Base-by-base conservation (phyloP, 2,329 filamentous ascomycete species). In the Colletotrichum australisinense region DNA sequence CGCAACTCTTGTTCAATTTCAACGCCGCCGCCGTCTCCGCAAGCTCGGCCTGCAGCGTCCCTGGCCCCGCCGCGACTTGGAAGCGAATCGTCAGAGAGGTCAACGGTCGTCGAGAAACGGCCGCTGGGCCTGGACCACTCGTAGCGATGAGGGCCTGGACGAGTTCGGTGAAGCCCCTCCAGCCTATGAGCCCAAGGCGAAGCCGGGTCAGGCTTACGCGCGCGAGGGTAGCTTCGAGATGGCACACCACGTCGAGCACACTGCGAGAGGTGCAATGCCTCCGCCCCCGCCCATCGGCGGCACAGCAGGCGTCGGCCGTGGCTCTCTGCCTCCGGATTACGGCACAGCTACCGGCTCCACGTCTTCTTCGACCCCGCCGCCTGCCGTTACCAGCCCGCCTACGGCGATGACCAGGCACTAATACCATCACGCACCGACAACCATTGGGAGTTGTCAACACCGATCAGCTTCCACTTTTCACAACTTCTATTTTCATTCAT, bases 101-200 rank as follows among this genome's bases (percentile, higher is more conserved):
- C 70, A 73, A 16, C 66, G 70, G 8, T 65, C 70, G 22, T 71
- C 72, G 26, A 68, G 72, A 24, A 72, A 38, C 16, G 72, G 72
- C 24, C 67, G 72, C 26, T 74, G 72, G 72, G 57, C 56, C 30
- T 80, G 70, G 77, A 76, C 76, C 9, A 76, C 78, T 35, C 77
- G 76, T 14, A 76, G 63, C 64, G 84, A 87, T 58, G 91, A 93
- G 75, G 91, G 91, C 0, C 80, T 93, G 69, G 87, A 93, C 78
- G 91, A 92, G 81, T 80, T 87, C 56, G 91, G 91, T 32, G 90
- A 93, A 79, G 89, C 91, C 11, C 91, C 91, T 63, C 91, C 91
- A 60, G 90, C 91, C 0, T 93, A 93, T 78, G 84, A 83, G 53
- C 73, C 68, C 19, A 72, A 76, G 35, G 77, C 78, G 7, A 82